Base-by-base conservation (phyloP, 2,329 filamentous ascomycete genomes). In the Lecanicillium sp. region DNA sequence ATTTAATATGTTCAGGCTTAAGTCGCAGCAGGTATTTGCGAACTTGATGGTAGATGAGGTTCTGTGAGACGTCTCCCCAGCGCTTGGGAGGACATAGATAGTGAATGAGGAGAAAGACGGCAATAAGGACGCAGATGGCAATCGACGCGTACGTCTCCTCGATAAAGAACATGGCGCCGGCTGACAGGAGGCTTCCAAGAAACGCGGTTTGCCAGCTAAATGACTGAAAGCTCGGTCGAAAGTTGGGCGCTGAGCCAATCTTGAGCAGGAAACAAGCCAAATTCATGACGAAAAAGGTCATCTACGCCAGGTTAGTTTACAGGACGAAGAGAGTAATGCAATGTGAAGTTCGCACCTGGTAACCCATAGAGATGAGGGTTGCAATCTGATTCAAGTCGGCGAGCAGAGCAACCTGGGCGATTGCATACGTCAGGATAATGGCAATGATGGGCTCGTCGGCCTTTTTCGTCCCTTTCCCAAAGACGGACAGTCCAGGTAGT, bases 281-380 rank as follows among this genome's bases (percentile, higher is more conserved):
- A 47, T 94, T 94, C 60, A 86, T 92, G 29, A 90, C 84, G 36
- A 94, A 75, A 53, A 94, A 94, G 0, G 87, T 94, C 82, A 94
- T 90, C 71, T 77, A 19, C 12, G 14, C 12, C 8, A 20, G 13
- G 39, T n/a, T 22, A 9, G 29, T 31, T 29, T 20, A 1, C 4
- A 7, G 12, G 22, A 5, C 28, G 5, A 17, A 17, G 10, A 13
- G 7, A 33, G 18, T 14, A 51, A 62, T 56, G 6, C 7, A 11
- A 25, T 25, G 22, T 25, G 11, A n/a, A n/a, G n/a, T n/a, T 25
- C 22, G 22, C 55, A 74, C 74, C 53, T 92, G 77, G 55, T 92
- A 94, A 13, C 85, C 84, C 84, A 94, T 94, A 2, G 87, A 90
- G 33, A 94, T 87, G 41, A 94, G 79, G 0, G 86, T 90, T 5